A percentile compares a stretch with the other conserved stretches of the same genome.
Evolutionary conservation across 805 yeast genomes (phyloP).

Genomic region (Zygotorulaspora sp.): DNA sequence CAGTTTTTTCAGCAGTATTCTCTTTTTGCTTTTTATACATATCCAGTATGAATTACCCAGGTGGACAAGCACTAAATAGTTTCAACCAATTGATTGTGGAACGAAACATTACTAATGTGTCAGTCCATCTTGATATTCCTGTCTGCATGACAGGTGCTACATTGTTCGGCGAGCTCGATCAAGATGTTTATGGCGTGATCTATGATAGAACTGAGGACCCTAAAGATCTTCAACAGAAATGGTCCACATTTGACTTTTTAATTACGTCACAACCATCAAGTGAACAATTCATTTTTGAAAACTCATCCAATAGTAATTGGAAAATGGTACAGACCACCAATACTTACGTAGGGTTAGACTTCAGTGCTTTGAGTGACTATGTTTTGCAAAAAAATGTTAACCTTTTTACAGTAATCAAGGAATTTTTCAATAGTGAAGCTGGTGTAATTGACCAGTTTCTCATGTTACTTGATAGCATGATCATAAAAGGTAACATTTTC

Average conservation of each 20-base stretch:
- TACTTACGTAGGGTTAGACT: conserved; percentile 42
- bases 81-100: conserved; percentile 45
- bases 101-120: conserved; percentile 25
- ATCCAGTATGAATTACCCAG: conserved; percentile 81
- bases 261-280: conserved; percentile 36
- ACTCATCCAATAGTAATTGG: conserved; percentile 39
- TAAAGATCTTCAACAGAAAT: conserved; percentile 35
- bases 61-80: conserved; percentile 64
- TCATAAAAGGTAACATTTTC: conserved; percentile 27
- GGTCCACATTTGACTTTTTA: conserved; percentile 50
- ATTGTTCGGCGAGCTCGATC: conserved; percentile 60
- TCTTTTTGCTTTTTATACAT: conserved; percentile 53
- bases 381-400: conserved; percentile 18
- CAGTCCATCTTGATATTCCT: conserved; percentile 71
- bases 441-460: conserved; percentile 9
- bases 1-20: conserved; percentile 35
- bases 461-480: conserved; percentile 19
- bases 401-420: conserved; percentile 13
- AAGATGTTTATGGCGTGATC: conserved; percentile 29
- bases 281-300: conserved; percentile 20
- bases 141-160: conserved; percentile 87
- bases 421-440: conserved; percentile 12
- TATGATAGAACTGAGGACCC: conserved; percentile 76
- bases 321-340: conserved; percentile 36
- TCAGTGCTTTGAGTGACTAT: conserved; percentile 18